A percentile compares a stretch with the other conserved stretches of the same genome.
These are phyloP conservation scores for Tricholoma saponaceum DNA, from an alignment of 768 basidiomycete genomes.

Conservation along the genomic window DNA sequence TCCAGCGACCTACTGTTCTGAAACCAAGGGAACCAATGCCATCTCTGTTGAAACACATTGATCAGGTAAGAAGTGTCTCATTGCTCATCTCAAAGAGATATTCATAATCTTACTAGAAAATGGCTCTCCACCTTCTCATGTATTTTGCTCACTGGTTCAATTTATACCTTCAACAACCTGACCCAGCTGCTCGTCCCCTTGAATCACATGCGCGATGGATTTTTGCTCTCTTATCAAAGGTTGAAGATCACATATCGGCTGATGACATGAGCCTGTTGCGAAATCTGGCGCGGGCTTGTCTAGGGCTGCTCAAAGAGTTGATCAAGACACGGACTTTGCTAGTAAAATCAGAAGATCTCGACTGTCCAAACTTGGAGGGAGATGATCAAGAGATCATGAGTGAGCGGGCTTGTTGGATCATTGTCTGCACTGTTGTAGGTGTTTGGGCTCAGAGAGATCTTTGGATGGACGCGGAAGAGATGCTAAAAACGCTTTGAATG, in stretches of 20 bases:
- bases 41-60: conserved; percentile 50
- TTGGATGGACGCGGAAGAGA: conserved; percentile 71
- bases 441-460: conserved; percentile 80
- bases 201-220: conserved; percentile 74
- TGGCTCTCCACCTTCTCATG: conserved; percentile 73
- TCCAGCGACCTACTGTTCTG: conserved; percentile 9
- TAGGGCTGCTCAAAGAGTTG: conserved; percentile 43
- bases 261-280: conserved; percentile 79
- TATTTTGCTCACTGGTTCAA: conserved; percentile 84
- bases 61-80: conserved; percentile 50
- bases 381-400: conserved; percentile 20
- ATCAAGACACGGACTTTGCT: conserved; percentile 16
- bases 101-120: conserved; percentile 40
- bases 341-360: conserved; percentile 7
- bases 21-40: conserved; percentile 58
- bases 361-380: neutral
- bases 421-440: conserved; percentile 58
- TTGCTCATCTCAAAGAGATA: conserved; percentile 5
- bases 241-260: conserved; percentile 66
- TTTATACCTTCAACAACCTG: conserved; percentile 44
- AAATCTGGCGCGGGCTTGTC: conserved; percentile 67
- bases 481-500: conserved; percentile 27
- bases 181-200: conserved; percentile 35
- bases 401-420: conserved; percentile 67
- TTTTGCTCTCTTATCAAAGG: conserved; percentile 63